phyloP scores from a whole-genome alignment of 441 rosid species.

The Pelargonium fulgidum region DNA sequence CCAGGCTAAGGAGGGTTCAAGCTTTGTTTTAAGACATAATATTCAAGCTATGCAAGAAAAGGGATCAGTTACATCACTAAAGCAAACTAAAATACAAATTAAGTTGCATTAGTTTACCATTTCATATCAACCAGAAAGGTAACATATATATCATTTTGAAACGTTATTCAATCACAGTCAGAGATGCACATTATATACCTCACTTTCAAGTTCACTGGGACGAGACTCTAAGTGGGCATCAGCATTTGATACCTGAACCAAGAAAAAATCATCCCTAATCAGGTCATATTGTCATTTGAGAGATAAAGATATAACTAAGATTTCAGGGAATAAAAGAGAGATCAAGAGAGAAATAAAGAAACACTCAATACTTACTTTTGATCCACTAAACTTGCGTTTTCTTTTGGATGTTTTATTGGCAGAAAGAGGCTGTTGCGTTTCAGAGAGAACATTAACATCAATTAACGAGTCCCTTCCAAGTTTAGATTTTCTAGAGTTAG shows the following conservation, averaged over 20 bases:
- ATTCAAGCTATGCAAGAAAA: neutral
- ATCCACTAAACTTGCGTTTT: conserved; percentile 37
- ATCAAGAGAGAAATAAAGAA: conserved; percentile 8
- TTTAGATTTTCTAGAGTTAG: conserved; percentile 43
- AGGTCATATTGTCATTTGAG: neutral
- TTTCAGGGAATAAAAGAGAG: conserved; percentile 11
- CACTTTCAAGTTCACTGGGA: conserved; percentile 30
- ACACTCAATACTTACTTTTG: conserved; percentile 32
- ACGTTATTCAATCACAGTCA: neutral
- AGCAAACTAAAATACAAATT: neutral
- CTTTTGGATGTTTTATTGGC: conserved; percentile 39
- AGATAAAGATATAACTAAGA: neutral
- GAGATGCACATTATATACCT: conserved; percentile 34
- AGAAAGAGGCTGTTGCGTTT: conserved; percentile 35
- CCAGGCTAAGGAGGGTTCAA: neutral
- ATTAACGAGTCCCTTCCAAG: conserved; percentile 33
- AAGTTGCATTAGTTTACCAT: neutral
- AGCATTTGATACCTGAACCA: conserved; percentile 12
- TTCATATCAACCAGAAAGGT: conserved; percentile 1
- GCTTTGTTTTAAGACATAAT: neutral
- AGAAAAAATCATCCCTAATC: neutral
- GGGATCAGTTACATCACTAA: neutral
- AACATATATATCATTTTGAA: neutral
- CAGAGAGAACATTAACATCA: conserved; percentile 32
- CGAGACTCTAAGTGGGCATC: conserved; percentile 34